phyloP scores from a whole-genome alignment of 2,329 filamentous ascomycete species.

The Diaporthe citriasiana region DNA sequence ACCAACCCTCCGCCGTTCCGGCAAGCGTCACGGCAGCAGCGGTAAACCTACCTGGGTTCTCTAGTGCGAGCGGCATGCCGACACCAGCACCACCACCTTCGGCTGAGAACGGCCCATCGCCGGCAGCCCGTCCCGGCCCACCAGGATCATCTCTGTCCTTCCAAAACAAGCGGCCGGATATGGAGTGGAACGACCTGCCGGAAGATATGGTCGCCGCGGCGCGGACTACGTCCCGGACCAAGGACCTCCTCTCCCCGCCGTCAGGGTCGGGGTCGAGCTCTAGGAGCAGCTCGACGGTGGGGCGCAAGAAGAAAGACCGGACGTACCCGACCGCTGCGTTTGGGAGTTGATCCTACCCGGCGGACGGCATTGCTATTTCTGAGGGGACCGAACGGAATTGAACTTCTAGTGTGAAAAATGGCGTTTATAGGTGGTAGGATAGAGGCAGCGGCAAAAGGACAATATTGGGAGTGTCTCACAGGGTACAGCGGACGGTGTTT shows the following conservation, averaged over 20 bases:
- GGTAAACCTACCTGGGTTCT: conserved; percentile 46
- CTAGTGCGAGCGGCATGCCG: conserved; percentile 31
- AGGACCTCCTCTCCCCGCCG: conserved; percentile 44
- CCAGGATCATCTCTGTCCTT: conserved; percentile 60
- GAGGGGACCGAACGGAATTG: background rate
- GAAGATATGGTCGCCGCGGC: conserved; percentile 65
- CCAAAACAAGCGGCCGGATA: conserved; percentile 71
- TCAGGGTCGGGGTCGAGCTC: conserved; percentile 63
- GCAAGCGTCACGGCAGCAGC: conserved; percentile 49
- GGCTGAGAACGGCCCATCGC: conserved; percentile 24
- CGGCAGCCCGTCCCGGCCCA: conserved; percentile 44
- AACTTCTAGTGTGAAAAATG: background rate
- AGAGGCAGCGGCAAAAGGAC: conserved; percentile 6
- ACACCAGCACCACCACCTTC: conserved; percentile 35
- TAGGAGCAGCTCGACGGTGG: conserved; percentile 64
- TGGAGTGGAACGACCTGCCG: conserved; percentile 77
- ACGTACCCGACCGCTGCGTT: conserved; percentile 75
- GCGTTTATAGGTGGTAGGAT: conserved; percentile 11
- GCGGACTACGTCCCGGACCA: conserved; percentile 43
- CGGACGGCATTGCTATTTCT: background rate
- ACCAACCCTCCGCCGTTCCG: conserved; percentile 19
- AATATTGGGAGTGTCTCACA: background rate
- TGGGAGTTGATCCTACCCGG: conserved; percentile 54
- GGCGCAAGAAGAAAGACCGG: conserved; percentile 70
- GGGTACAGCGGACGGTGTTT: background rate